A percentile compares a stretch with the other conserved stretches of the same genome.
Conservation (phyloP, 345 rosid genomes). For the Citrus hindsii region DNA sequence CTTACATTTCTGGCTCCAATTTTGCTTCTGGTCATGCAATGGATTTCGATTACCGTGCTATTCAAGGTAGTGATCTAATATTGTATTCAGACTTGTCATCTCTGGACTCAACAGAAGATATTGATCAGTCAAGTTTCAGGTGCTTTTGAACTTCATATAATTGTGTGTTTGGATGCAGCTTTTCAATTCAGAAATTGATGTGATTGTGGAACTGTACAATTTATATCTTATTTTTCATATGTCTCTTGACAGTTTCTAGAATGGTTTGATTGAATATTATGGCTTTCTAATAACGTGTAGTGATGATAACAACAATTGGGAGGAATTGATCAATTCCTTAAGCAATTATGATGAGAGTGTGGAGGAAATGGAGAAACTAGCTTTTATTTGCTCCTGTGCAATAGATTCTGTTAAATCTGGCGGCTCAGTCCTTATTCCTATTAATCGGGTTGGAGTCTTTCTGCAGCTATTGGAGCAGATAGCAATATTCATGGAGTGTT, state of each 20-base stretch:
- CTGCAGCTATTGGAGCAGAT: constrained; percentile 71
- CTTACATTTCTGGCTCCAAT: constrained; percentile 55
- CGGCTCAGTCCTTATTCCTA: constrained; percentile 73
- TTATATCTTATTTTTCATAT: neutral
- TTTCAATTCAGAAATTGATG: neutral
- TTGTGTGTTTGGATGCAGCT: neutral
- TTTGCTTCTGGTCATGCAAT: constrained; percentile 56
- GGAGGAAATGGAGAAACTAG: constrained; percentile 69
- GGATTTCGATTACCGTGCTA: constrained; percentile 50
- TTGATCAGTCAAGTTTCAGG: constrained; percentile 42
- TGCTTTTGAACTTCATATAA: constrained; percentile 18
- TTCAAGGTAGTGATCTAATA: constrained; percentile 50
- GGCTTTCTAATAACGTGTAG: constrained; percentile 18
- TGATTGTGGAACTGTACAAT: neutral
- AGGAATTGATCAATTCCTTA: constrained; percentile 35
- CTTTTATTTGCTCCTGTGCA: constrained; percentile 59
- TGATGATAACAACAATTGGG: constrained; percentile 26
- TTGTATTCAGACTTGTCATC: constrained; percentile 60
- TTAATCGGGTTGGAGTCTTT: constrained; percentile 49
- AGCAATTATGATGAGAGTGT: constrained; percentile 34
- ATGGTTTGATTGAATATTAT: constrained; percentile 1
- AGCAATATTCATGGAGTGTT: constrained; percentile 45
- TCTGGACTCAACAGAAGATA: constrained; percentile 28
- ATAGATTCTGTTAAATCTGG: constrained; percentile 62
- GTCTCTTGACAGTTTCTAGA: constrained; percentile 7